A percentile compares a stretch with the other conserved stretches of the same genome.
Evolutionary conservation across 805 yeast genomes (phyloP).

Genomic region (Cyberlindnera maclurae): DNA sequence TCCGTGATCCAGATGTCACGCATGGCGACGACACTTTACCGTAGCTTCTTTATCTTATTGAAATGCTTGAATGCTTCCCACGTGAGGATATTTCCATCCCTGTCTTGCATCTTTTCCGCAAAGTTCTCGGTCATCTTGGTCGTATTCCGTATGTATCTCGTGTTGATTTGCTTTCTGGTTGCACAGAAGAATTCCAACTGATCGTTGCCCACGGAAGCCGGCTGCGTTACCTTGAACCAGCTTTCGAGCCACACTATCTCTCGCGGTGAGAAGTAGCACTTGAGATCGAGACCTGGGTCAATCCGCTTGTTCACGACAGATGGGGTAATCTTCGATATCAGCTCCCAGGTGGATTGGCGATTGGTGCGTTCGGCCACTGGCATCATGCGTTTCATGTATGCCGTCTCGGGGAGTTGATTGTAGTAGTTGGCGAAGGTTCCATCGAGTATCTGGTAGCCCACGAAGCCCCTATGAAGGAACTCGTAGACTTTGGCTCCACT

Average conservation of each 20-base stretch:
- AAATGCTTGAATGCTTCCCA: neutral
- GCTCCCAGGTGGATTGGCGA: too few relatives aligned
- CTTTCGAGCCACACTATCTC: neutral
- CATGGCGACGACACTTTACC: neutral
- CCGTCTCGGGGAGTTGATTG: too few relatives aligned
- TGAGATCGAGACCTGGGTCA: too few relatives aligned
- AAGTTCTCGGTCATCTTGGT: neutral
- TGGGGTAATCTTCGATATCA: too few relatives aligned
- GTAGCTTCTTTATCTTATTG: neutral
- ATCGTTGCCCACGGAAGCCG: neutral
- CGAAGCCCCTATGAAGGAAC: too few relatives aligned
- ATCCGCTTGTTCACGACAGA: too few relatives aligned
- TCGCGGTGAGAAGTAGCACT: too few relatives aligned
- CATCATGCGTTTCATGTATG: too few relatives aligned
- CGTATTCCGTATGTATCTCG: neutral
- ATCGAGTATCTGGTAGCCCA: too few relatives aligned
- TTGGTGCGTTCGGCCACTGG: too few relatives aligned
- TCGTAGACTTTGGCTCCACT: too few relatives aligned
- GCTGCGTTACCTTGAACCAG: neutral
- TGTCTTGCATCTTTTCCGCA: neutral
- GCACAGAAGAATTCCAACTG: neutral
- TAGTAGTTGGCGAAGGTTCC: too few relatives aligned
- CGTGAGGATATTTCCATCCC: neutral
- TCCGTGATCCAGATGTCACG: neutral
- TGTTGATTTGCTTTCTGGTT: neutral